Base-by-base conservation (phyloP, 257 asterid species). In the Catharanthus roseus region DNA sequence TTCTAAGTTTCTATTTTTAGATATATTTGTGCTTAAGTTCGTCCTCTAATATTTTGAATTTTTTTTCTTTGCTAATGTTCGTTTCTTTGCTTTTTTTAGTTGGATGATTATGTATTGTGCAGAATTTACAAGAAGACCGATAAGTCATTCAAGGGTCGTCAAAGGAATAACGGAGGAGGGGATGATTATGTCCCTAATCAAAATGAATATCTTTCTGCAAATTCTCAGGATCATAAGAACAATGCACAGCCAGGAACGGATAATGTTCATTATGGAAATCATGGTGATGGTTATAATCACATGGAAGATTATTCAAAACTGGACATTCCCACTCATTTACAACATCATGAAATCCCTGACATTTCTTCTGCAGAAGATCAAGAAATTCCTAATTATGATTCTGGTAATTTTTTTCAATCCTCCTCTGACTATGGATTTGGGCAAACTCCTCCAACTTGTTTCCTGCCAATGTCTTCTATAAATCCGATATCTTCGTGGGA, bases 31-130 rank as follows among this genome's bases (percentile, higher is more conserved):
- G 2, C 1, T 65, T 28, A 24, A 28, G 6, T 1, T 61, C 0
- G 38, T 4, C 18, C 16, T 1, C 31, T 23, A 41, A 65, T 11
- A 10, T 24, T 41, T 4, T 10, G 5, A 10, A 10, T 47, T 11
- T 4, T 23, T 23, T 39, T 16, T 11, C 38, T 24, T 10, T n/a
- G n/a, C n/a, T n/a, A n/a, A n/a, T n/a, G n/a, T n/a, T n/a, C n/a
- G n/a, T n/a, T n/a, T n/a, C n/a, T n/a, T n/a, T n/a, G n/a, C n/a
- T n/a, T n/a, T n/a, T 65, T 66, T 60, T 54, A 74, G 77, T 53
- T 74, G 24, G 72, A 74, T 31, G 77, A 42, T 29, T 42, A 41
- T 31, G 62, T 67, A n/a, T 44, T 74, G 0, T 74, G 73, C 5
- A 67, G 50, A 29, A n/a, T 74, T 11, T 55, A 66, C 18, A 31